Conservation (phyloP, 2,329 filamentous ascomycete genomes). For the Phyllosticta citribraziliensis region DNA sequence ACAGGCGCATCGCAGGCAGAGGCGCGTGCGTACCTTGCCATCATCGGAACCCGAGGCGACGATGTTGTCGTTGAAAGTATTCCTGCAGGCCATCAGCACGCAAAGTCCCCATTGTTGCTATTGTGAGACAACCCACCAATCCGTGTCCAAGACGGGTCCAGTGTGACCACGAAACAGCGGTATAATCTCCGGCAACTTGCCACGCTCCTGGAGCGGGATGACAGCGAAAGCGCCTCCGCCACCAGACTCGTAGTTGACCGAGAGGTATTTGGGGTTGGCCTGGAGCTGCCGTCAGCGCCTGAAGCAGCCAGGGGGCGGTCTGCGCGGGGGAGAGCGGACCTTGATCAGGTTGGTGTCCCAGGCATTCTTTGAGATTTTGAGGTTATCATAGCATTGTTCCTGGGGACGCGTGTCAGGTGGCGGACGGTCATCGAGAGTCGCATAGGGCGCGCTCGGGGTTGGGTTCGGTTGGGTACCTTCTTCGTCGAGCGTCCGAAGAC, state of each 20-base stretch:
- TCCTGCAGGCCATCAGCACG: conserved; percentile 45
- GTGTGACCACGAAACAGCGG: conserved; percentile 95
- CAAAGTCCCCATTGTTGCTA: neutral
- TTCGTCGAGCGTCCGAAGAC: conserved; percentile 92
- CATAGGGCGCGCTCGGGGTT: neutral
- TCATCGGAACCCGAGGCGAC: conserved; percentile 94
- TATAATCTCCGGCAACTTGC: conserved; percentile 83
- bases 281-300: conserved; percentile 31
- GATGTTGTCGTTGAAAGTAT: conserved; percentile 88
- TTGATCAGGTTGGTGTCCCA: conserved; percentile 99
- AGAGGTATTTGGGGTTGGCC: conserved; percentile 92
- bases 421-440: neutral
- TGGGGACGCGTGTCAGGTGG: conserved; percentile 21
- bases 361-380: conserved; percentile 94
- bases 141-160: conserved; percentile 88
- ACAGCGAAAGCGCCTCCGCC: conserved; percentile 96
- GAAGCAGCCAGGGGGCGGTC: conserved; percentile 18
- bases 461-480: conserved; percentile 50
- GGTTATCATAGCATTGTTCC: conserved; percentile 97
- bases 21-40: conserved; percentile 53
- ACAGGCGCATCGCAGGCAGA: neutral
- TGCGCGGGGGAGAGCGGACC: conserved; percentile 43
- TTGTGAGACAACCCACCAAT: conserved; percentile 54
- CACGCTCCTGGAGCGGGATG: conserved; percentile 79
- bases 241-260: conserved; percentile 96